Evolutionary conservation across 2,329 filamentous ascomycete species (phyloP), one percentile per base, ranked within the genome.

Genomic region (Aspergillus pseudoterreus): DNA sequence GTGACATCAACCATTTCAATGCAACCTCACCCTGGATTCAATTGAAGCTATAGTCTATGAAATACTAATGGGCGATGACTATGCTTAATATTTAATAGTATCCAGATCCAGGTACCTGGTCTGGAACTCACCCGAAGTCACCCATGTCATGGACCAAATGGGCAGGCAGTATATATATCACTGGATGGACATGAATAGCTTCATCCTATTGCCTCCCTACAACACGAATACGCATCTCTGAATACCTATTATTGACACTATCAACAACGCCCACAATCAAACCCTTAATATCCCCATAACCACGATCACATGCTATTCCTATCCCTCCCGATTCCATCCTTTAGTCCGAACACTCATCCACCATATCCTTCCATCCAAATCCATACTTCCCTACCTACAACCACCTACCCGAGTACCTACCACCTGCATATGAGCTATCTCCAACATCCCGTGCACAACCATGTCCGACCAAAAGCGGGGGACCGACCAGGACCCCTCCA

Each of bases 391-490:
- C 27, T 30, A 10, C 35, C 35, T 15, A 2, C 35, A 11, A 38
- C 35, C 35, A 17, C 35, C 22, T 38, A 8, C 14, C 15, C 12
- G 15, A 17, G 14, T 15, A 3, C 35, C 14, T n/a, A 12, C 33
- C 35, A n/a, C 35, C 15, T 38, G 15, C 35, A 8, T 43, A 44
- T 15, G 17, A 43, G n/a, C 39, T 14, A 14, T 21, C 39, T 19
- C 21, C 52, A 51, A 27, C 48, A 47, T 43, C 43, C 15, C 41
- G 39, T 45, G 24, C 27, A 50, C 45, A 49, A 61, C 57, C 51
- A 57, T 56, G 45, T 44, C 59, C 51, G 45, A 57, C 35, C 43
- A 56, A 57, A 61, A 61, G 57, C 59, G 57, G 59, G 57, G 57
- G 54, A 58, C 48, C 21, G 21, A 21, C 42, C 35, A 50, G 42